phyloP scores from a whole-genome alignment of 495 filamentous ascomycete species.

The Daldinia bambusicola region DNA sequence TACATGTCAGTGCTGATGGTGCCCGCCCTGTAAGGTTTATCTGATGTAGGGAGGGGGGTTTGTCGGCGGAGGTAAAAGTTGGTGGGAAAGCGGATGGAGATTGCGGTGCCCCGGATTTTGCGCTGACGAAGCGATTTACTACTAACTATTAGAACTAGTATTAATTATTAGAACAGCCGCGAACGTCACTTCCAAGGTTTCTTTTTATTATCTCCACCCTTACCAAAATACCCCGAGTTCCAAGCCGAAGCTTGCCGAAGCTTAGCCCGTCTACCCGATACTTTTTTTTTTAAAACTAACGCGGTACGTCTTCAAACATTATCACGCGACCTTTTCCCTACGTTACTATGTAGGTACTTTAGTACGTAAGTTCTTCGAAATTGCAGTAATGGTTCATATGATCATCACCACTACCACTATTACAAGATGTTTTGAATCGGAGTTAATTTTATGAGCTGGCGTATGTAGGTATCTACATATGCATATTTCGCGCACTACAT shows the following conservation, averaged over 20 bases:
- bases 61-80: conserved; percentile 1
- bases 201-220: conserved; percentile 19
- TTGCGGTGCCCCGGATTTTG: conserved; percentile 38
- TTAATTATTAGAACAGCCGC: too few relatives aligned
- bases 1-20: conserved; percentile 22
- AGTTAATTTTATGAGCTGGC: background rate
- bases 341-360: too few relatives aligned
- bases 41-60: conserved; percentile 14
- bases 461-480: background rate
- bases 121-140: conserved; percentile 27
- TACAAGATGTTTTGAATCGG: background rate
- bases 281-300: conserved; percentile 7
- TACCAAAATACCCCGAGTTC: conserved; percentile 23
- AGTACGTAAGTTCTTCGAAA: background rate
- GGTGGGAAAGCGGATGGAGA: conserved; percentile 6
- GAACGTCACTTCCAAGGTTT: conserved; percentile 41
- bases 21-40: background rate
- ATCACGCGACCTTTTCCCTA: conserved; percentile 39
- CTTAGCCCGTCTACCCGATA: conserved; percentile 39
- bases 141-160: too few relatives aligned
- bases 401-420: background rate
- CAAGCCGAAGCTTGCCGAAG: conserved; percentile 50
- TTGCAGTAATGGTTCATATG: conserved; percentile 3
- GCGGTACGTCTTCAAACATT: background rate
- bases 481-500: background rate